phyloP scores from a whole-genome alignment of 768 basidiomycete species.

The Suillus lakei region DNA sequence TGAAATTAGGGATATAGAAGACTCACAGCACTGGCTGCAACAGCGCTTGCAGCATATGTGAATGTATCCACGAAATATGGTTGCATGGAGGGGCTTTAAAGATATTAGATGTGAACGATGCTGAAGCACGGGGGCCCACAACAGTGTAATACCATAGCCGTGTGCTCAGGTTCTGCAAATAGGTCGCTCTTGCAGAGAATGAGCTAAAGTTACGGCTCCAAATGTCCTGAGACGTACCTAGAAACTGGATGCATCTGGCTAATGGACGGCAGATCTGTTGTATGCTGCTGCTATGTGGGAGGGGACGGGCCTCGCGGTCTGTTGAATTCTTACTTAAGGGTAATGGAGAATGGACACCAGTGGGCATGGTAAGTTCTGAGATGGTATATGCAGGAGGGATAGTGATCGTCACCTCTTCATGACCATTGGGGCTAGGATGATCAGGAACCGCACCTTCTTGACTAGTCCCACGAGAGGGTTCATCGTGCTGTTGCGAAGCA shows the following conservation, averaged over 20 bases:
- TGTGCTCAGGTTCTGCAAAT: too few species aligned
- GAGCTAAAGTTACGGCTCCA: too few species aligned
- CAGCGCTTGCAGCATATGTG: too few species aligned
- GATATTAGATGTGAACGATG: too few species aligned
- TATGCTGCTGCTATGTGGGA: constrained; percentile 11
- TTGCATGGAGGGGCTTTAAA: too few species aligned
- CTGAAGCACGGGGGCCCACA: too few species aligned
- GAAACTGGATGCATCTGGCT: constrained; percentile 31
- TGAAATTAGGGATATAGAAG: too few species aligned
- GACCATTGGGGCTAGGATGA: not conserved
- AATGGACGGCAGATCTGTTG: constrained; percentile 20
- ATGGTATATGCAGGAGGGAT: constrained; percentile 32
- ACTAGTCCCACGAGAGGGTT: constrained; percentile 21
- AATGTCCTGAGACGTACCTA: too few species aligned
- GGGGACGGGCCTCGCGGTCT: not conserved
- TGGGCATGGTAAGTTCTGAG: constrained; percentile 29
- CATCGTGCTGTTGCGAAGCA: constrained; percentile 56
- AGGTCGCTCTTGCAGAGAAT: too few species aligned
- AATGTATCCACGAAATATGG: too few species aligned
- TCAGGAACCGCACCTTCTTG: constrained; percentile 21
- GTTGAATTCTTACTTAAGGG: not conserved
- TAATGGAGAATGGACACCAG: constrained; percentile 11
- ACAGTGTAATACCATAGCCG: too few species aligned
- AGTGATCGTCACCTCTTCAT: constrained; percentile 21
- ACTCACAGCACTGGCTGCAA: too few species aligned